phyloP scores from a whole-genome alignment of 2,329 filamentous ascomycete species.

The Trichoderma atroviride region DNA sequence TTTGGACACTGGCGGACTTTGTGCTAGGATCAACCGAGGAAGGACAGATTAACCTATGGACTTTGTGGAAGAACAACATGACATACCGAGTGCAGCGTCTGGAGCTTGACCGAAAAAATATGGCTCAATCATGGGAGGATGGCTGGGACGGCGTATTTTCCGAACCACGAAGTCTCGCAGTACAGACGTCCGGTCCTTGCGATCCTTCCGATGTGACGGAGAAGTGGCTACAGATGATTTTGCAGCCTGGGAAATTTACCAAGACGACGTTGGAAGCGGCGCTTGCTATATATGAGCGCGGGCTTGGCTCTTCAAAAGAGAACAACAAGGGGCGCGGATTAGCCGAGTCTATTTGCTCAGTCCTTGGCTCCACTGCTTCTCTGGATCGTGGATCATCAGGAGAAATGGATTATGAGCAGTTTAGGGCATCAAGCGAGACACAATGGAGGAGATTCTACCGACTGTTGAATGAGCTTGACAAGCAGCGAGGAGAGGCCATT shows the following conservation, averaged over 20 bases:
- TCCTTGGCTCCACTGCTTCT: constrained; percentile 69
- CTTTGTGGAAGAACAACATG: constrained; percentile 83
- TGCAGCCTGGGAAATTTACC: constrained; percentile 82
- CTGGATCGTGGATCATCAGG: constrained; percentile 64
- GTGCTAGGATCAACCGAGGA: constrained; percentile 59
- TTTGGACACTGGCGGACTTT: constrained; percentile 82
- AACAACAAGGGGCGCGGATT: constrained; percentile 58
- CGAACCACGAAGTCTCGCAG: constrained; percentile 58
- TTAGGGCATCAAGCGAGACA: constrained; percentile 71
- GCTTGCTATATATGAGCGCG: constrained; percentile 77
- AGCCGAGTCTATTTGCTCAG: constrained; percentile 74
- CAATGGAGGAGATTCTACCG: constrained; percentile 93
- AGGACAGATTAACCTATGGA: constrained; percentile 67
- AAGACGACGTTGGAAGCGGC: constrained; percentile 80
- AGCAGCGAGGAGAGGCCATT: constrained; percentile 79
- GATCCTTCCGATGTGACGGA: constrained; percentile 74
- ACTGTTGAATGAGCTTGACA: constrained; percentile 82
- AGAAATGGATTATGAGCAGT: constrained; percentile 74
- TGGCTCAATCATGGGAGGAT: constrained; percentile 63
- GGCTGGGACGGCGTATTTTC: constrained; percentile 72
- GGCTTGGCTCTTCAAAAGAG: constrained; percentile 44
- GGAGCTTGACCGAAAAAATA: constrained; percentile 68
- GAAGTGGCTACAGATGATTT: constrained; percentile 82
- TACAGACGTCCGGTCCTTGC: constrained; percentile 61
- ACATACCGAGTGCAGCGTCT: constrained; percentile 74